Evolutionary conservation across 78 protist species (phyloP).

Genomic region (Dictyostelium capitatum): DNA sequence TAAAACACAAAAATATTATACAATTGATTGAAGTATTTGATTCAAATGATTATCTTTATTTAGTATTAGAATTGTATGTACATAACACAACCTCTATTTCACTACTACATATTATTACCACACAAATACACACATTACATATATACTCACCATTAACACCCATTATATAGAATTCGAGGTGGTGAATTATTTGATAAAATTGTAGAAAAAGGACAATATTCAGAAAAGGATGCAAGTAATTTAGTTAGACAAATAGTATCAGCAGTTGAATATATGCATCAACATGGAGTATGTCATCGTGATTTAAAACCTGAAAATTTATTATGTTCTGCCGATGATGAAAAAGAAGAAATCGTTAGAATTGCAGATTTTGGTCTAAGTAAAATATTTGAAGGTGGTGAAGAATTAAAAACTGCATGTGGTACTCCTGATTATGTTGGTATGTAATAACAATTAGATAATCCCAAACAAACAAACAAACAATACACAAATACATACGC

Average conservation of each 20-base stretch:
- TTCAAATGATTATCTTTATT: conserved; percentile 61
- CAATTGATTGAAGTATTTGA: conserved; percentile 80
- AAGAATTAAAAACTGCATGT: conserved; percentile 81
- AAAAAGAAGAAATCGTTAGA: conserved; percentile 72
- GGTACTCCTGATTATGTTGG: conserved; percentile 89
- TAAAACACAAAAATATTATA: conserved; percentile 83
- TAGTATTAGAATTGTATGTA: conserved; percentile 75
- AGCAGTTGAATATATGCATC: conserved; percentile 86
- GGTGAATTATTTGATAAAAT: conserved; percentile 94
- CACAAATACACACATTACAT: too few relatives aligned
- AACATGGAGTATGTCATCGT: conserved; percentile 82
- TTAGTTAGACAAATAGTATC: conserved; percentile 83
- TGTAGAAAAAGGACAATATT: conserved; percentile 86
- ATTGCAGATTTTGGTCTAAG: conserved; percentile 83
- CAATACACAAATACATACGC: too few relatives aligned
- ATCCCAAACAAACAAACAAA: too few relatives aligned
- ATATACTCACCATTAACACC: not conserved
- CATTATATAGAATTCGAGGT: conserved; percentile 83
- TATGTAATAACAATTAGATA: not conserved
- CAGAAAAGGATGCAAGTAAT: conserved; percentile 85
- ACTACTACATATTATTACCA: too few relatives aligned
- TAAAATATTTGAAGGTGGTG: conserved; percentile 83
- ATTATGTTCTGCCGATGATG: conserved; percentile 81
- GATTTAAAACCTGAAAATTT: conserved; percentile 87
- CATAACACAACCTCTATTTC: too few relatives aligned